Conservation (phyloP, 306 rosid genomes). For the Cajanus cajan region DNA sequence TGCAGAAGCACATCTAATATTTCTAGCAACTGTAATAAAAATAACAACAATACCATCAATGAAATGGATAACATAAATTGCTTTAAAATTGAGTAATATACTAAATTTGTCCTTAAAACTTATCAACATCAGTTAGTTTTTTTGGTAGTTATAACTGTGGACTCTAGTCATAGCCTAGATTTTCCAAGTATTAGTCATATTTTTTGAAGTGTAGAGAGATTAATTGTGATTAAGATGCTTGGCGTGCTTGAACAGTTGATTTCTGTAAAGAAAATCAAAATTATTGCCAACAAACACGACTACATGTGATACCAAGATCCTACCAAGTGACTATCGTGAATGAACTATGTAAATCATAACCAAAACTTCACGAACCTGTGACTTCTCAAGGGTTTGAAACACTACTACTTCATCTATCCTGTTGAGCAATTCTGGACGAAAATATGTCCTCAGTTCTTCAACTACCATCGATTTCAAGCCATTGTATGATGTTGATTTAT, state of each 20-base stretch:
- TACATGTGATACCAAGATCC: neutral
- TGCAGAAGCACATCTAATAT: conserved; percentile 61
- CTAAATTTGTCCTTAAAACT: neutral
- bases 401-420: conserved; percentile 89
- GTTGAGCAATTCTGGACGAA: conserved; percentile 92
- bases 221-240: neutral
- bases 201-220: neutral
- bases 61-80: neutral
- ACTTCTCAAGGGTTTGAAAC: conserved; percentile 76
- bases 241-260: neutral
- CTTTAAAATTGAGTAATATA: neutral
- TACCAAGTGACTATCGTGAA: neutral
- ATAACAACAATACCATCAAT: neutral
- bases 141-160: too few relatives aligned
- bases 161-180: neutral
- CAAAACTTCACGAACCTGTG: conserved; percentile 63
- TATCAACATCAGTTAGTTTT: neutral
- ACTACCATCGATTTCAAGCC: conserved; percentile 73
- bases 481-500: conserved; percentile 58
- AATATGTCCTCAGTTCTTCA: conserved; percentile 83
- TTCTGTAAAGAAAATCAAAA: conserved; percentile 7
- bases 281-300: neutral
- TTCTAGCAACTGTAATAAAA: conserved; percentile 58
- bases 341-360: conserved; percentile 1
- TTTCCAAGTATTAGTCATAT: neutral